Conservation (phyloP, 1,284 basidiomycete genomes). For the Stereum hirsutum region DNA sequence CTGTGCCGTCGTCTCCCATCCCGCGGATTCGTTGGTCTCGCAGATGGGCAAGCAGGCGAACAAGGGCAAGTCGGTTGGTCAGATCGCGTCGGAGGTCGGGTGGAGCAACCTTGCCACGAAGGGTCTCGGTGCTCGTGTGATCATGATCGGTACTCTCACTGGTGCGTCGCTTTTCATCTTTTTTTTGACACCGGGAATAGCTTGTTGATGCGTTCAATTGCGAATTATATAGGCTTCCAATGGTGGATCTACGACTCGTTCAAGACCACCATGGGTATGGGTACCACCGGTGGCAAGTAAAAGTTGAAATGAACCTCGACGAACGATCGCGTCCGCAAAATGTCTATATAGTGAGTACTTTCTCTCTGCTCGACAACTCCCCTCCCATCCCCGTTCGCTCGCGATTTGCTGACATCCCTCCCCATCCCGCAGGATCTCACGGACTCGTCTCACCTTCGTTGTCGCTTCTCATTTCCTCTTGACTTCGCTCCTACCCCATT, state of each 20-base stretch:
- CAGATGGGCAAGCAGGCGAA: constrained; percentile 70
- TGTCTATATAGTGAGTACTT: constrained; percentile 4
- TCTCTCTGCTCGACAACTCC: too few species aligned
- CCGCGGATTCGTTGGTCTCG: constrained; percentile 73
- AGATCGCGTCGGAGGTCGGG: constrained; percentile 64
- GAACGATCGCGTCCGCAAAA: too few species aligned
- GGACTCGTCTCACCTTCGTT: background rate
- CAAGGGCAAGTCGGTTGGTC: constrained; percentile 64
- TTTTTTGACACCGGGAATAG: too few species aligned
- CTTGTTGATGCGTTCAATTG: background rate
- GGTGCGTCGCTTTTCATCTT: constrained; percentile 23
- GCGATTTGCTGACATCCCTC: background rate
- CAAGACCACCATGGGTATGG: constrained; percentile 73
- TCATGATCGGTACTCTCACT: constrained; percentile 76
- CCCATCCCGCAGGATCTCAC: background rate
- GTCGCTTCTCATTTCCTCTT: background rate
- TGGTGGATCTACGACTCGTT: constrained; percentile 86
- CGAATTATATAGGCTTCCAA: constrained; percentile 50
- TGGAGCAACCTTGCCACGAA: constrained; percentile 55
- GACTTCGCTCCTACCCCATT: background rate
- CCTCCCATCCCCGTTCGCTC: background rate
- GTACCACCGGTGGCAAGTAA: constrained; percentile 81
- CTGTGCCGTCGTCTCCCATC: constrained; percentile 77
- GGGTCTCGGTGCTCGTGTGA: constrained; percentile 71
- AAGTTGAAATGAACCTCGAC: too few species aligned